phyloP scores from a whole-genome alignment of 2,329 filamentous ascomycete genomes.

The Monosporascus cannonballus region DNA sequence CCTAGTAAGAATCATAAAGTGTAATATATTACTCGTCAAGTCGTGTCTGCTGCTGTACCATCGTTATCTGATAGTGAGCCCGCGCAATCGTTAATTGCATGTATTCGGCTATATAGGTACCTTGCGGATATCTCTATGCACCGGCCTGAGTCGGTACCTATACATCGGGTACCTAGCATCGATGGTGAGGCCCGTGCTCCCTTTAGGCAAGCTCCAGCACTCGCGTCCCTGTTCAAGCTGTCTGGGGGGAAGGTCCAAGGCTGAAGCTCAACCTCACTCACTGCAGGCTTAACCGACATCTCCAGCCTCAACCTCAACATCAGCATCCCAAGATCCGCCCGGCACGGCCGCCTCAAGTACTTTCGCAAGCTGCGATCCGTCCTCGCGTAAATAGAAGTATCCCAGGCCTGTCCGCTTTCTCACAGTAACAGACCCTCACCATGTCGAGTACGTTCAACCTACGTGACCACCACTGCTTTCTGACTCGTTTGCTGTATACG shows the following conservation, averaged over 20 bases:
- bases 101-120: no score
- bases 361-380: neutral
- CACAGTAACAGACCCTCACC: neutral
- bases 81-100: no score
- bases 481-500: constrained; percentile 6
- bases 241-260: neutral
- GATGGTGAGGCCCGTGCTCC: neutral
- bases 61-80: no score
- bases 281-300: constrained; percentile 7
- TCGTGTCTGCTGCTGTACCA: no score
- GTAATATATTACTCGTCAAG: no score
- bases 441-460: constrained; percentile 4
- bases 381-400: neutral
- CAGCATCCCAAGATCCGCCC: neutral
- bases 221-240: constrained; percentile 30
- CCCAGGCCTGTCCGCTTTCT: neutral
- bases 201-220: constrained; percentile 43
- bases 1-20: no score
- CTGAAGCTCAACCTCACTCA: constrained; percentile 12
- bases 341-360: neutral
- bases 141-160: neutral
- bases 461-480: constrained; percentile 3
- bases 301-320: neutral
- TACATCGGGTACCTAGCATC: neutral
- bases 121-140: no score